Base-by-base conservation (phyloP, 2,329 filamentous ascomycete genomes). In the Botrytis deweyae region DNA sequence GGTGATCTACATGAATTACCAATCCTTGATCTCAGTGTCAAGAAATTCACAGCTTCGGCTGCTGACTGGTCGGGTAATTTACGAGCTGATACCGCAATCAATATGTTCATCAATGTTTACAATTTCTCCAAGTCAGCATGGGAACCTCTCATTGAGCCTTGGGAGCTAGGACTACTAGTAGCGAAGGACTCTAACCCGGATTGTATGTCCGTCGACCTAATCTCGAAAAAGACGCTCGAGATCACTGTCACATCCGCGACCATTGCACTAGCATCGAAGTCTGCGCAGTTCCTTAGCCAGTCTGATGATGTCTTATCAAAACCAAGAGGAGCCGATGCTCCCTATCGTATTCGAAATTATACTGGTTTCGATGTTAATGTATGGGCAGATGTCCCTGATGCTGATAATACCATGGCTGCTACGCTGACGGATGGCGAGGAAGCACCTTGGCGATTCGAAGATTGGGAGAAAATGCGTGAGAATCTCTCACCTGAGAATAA, bases 91-190 rank as follows among this genome's bases (percentile, higher is more conserved):
- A 93, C 94, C 0, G 92, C 90, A n/a, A 91, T 99, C 66, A 94
- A 98, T 76, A 94, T 95, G 76, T 97, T 97, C 82, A 89, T 97
- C 78, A 99, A 98, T 79, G 92, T 99, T 40, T 99, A 97, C 86
- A 99, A 99, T 83, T 99, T 99, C 83, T 96, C 96, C 22, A 99
- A 99, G 82, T 99, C 96, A 0, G 94, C 94, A 5, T 99, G 96
- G 96, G 96, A 99, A 82, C 96, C 96, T 4, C 84, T 99, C 49
- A 90, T 99, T 40, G 96, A 99, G 81, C 97, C 97, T 12, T 99
- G 96, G 96, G 91, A 95, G 77, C 87, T 98, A n/a, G 94, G 94
- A 3, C 90, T 99, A 77, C 93, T 97, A 76, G 89, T 98, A 81
- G 90, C 93, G 0, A 95, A 91, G 78, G 91, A 96, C 74, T 87